These are phyloP conservation scores for Peniophora sp. DNA, from an alignment of 1,284 basidiomycete genomes.

Conservation along the genomic window DNA sequence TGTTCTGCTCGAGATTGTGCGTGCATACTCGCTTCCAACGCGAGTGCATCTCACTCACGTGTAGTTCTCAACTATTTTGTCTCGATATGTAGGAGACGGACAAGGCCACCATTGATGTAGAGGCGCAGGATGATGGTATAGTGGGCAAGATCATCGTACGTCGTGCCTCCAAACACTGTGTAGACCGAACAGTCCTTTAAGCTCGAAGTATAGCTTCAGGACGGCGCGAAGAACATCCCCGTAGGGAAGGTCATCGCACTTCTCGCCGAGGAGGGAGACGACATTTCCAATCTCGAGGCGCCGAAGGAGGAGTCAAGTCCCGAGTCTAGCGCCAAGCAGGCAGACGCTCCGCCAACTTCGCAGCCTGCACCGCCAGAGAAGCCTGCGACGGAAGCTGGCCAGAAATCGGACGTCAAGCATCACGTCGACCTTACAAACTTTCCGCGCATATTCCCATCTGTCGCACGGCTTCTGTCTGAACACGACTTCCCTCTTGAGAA, in stretches of 20 bases:
- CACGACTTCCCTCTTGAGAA: constrained; percentile 45
- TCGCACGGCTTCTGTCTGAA: constrained; percentile 61
- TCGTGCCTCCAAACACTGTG: constrained; percentile 6
- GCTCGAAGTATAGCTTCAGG: constrained; percentile 44
- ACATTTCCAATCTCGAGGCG: constrained; percentile 78
- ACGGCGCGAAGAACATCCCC: constrained; percentile 80
- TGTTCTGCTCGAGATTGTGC: constrained; percentile 88
- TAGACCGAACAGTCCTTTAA: constrained; percentile 1
- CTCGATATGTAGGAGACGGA: constrained; percentile 85
- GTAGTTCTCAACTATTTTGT: constrained; percentile 1
- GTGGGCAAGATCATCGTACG: constrained; percentile 88
- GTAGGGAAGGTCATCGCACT: constrained; percentile 89
- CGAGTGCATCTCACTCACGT: constrained; percentile 1
- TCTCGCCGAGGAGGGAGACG: constrained; percentile 94
- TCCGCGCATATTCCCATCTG: constrained; percentile 71
- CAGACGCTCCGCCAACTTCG: constrained; percentile 17
- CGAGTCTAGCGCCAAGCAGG: constrained; percentile 14
- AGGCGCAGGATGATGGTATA: constrained; percentile 94
- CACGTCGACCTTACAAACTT: constrained; percentile 29
- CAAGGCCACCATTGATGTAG: constrained; percentile 99
- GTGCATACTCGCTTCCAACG: constrained; percentile 20
- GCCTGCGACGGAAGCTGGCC: constrained; percentile 15
- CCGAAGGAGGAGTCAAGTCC: constrained; percentile 45
- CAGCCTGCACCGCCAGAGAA: constrained; percentile 24
- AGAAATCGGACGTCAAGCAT: constrained; percentile 19